phyloP scores from a whole-genome alignment of 148 eudicot genomes.

The Camellia japonica region DNA sequence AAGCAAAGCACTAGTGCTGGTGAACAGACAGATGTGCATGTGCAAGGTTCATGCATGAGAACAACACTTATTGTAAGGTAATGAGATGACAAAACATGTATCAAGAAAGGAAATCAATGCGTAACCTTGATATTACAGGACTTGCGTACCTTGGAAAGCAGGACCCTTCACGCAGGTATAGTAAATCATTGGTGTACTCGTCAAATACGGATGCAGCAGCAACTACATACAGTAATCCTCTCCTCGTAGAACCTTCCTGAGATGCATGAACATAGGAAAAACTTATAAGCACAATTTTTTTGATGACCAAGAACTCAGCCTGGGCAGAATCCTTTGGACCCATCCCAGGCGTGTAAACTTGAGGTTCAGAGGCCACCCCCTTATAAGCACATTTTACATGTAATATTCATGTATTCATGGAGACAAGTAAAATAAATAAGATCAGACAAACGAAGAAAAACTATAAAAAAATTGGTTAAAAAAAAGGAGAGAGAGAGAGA shows the following conservation, averaged over 20 bases:
- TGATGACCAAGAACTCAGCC: too few species aligned
- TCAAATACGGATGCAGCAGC: constrained; percentile 27
- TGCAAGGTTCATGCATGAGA: neutral
- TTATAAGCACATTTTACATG: neutral
- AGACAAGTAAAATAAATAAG: neutral
- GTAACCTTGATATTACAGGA: neutral
- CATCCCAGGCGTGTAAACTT: too few species aligned
- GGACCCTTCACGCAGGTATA: constrained; percentile 34
- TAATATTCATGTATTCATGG: neutral
- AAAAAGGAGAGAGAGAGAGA: neutral
- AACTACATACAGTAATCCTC: constrained; percentile 24
- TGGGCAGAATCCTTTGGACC: too few species aligned
- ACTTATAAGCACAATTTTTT: neutral
- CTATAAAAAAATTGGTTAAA: neutral
- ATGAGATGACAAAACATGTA: neutral
- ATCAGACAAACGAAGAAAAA: neutral
- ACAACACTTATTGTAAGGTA: neutral
- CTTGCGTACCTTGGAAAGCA: constrained; percentile 30
- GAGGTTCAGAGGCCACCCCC: too few species aligned
- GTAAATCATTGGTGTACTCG: constrained; percentile 33
- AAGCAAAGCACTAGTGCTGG: neutral
- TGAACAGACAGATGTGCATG: neutral
- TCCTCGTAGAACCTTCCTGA: constrained; percentile 28
- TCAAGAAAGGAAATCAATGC: neutral
- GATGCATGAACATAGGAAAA: neutral